Evolutionary conservation across 345 rosid genomes (phyloP).

Genomic region (Cochlearia excelsa): DNA sequence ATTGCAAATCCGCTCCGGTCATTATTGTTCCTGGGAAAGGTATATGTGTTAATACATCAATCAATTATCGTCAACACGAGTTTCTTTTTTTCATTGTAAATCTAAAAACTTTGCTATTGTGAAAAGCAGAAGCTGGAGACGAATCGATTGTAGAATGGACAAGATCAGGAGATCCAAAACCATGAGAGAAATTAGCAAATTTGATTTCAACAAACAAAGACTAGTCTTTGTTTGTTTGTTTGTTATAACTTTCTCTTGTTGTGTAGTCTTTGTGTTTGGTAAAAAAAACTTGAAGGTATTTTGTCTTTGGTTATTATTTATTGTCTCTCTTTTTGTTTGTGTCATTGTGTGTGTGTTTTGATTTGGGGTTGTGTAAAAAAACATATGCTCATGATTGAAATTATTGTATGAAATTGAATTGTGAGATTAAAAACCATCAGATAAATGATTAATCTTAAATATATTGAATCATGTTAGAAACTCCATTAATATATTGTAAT

Average conservation of each 20-base stretch:
- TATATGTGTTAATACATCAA: slow-evolving; percentile 28
- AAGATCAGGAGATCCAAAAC: slow-evolving; percentile 26
- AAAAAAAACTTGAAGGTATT: neutral
- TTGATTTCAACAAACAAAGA: neutral
- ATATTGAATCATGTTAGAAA: too few species aligned
- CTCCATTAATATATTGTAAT: too few species aligned
- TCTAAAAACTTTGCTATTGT: slow-evolving; percentile 7
- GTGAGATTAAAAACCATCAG: neutral
- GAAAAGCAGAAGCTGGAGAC: slow-evolving; percentile 40
- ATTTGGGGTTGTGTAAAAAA: slow-evolving; percentile 9
- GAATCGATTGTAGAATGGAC: slow-evolving; percentile 37
- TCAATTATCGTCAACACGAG: neutral
- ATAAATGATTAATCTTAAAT: too few species aligned
- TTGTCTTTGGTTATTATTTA: neutral
- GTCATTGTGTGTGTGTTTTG: slow-evolving; percentile 6
- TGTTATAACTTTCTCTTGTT: neutral
- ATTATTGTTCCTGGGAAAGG: slow-evolving; percentile 82
- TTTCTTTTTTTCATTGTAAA: neutral
- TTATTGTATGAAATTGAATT: slow-evolving; percentile 9
- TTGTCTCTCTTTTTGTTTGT: neutral
- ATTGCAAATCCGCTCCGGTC: slow-evolving; percentile 77
- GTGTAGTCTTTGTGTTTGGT: slow-evolving; percentile 2
- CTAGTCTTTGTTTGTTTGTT: neutral
- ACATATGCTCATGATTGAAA: slow-evolving; percentile 11
- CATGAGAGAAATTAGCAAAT: neutral